Percentiles rank a stretch among this genome's conserved stretches.
Conservation (phyloP, 352 stramenopile genomes). For the Phytopythium litorale region DNA sequence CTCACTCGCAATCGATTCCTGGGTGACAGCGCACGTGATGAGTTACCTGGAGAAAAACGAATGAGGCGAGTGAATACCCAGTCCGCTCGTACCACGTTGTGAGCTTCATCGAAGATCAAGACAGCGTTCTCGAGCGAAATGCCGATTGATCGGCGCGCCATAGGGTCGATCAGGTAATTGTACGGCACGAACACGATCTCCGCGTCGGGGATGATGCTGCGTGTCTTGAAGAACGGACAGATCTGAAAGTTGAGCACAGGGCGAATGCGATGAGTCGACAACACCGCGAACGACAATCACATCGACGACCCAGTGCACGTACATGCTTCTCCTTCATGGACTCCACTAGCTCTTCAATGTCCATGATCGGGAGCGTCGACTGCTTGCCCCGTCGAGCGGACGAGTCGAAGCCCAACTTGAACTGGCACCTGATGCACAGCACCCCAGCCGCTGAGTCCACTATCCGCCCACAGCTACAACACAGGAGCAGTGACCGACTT, state of each 20-base stretch:
- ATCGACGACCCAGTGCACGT: neutral
- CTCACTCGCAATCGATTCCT: conserved; percentile 91
- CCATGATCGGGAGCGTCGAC: conserved; percentile 83
- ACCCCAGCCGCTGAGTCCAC: neutral
- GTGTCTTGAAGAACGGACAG: conserved; percentile 97
- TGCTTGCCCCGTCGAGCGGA: conserved; percentile 47
- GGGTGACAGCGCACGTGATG: neutral
- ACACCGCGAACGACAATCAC: neutral
- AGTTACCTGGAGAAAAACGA: neutral
- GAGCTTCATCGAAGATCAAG: conserved; percentile 99
- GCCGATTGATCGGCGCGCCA: conserved; percentile 86
- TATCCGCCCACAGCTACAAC: neutral
- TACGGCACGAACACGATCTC: conserved; percentile 99
- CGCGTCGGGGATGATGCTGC: conserved; percentile 88
- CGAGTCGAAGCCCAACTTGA: conserved; percentile 75
- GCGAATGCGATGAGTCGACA: neutral
- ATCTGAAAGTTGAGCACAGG: conserved; percentile 42
- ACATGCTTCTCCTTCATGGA: conserved; percentile 80
- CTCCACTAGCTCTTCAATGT: conserved; percentile 98
- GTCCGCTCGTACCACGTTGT: conserved; percentile 94
- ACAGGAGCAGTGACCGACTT: conserved; percentile 49
- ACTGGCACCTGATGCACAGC: conserved; percentile 43
- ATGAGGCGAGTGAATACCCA: neutral
- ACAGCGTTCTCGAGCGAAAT: conserved; percentile 96
- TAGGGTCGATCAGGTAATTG: conserved; percentile 99